Conservation (phyloP, 2,329 filamentous ascomycete genomes). For the Stenocarpella maydis region DNA sequence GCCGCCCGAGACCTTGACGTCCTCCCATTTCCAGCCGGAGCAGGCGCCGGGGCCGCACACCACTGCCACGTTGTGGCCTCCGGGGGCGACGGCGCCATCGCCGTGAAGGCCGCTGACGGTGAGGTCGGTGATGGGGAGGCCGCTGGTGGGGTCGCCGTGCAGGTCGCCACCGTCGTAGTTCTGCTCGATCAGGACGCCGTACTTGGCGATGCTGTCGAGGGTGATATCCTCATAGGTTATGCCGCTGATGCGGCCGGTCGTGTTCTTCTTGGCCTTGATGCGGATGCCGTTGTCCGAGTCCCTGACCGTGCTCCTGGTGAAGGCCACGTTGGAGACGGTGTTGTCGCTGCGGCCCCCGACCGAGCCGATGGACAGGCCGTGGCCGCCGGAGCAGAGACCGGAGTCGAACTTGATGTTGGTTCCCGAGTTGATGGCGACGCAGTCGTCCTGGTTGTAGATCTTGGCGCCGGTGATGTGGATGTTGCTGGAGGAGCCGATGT, state of each 20-base stretch:
- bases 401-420: slow-evolving; percentile 49
- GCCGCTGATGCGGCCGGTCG: slow-evolving; percentile 13
- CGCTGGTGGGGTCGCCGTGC: slow-evolving; percentile 27
- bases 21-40: slow-evolving; percentile 33
- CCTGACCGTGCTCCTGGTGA: slow-evolving; percentile 54
- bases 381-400: slow-evolving; percentile 56
- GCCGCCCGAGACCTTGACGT: slow-evolving; percentile 27
- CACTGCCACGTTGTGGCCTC: slow-evolving; percentile 28
- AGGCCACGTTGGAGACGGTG: slow-evolving; percentile 58
- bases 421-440: slow-evolving; percentile 65
- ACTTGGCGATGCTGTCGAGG: slow-evolving; percentile 28
- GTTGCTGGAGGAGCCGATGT: slow-evolving; percentile 54
- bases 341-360: slow-evolving; percentile 63
- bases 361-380: slow-evolving; percentile 65
- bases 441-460: slow-evolving; percentile 68
- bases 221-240: slow-evolving; percentile 28
- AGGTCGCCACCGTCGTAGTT: slow-evolving; percentile 34
- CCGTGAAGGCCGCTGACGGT: slow-evolving; percentile 29
- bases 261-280: slow-evolving; percentile 28
- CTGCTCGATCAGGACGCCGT: slow-evolving; percentile 35
- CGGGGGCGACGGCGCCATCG: slow-evolving; percentile 16
- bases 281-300: slow-evolving; percentile 59
- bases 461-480: slow-evolving; percentile 60
- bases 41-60: slow-evolving; percentile 31
- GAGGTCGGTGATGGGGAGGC: slow-evolving; percentile 32